Evolutionary conservation across 352 stramenopile genomes (phyloP).

Genomic region (Phytopythium kandeliae): DNA sequence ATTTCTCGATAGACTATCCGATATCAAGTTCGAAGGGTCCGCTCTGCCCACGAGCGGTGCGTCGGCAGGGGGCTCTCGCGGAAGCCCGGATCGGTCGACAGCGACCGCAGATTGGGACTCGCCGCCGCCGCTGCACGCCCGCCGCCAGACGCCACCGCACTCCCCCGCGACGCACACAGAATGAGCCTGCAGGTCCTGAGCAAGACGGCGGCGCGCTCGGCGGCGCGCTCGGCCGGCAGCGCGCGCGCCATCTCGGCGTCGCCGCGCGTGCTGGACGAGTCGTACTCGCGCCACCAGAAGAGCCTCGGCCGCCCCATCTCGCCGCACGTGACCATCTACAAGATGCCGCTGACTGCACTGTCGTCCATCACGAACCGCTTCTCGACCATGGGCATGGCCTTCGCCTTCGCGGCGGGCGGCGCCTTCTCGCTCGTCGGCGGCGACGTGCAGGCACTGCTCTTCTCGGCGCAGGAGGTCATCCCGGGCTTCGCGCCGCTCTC

Average conservation of each 20-base stretch:
- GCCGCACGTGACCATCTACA: slow-evolving; percentile 96
- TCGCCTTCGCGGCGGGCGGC: slow-evolving; percentile 72
- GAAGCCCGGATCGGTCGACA: no score
- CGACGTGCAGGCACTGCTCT: slow-evolving; percentile 76
- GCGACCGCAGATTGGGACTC: no score
- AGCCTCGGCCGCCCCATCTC: slow-evolving; percentile 89
- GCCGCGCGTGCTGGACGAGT: background rate
- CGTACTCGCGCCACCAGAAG: slow-evolving; percentile 85
- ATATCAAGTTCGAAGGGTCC: no score
- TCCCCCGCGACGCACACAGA: no score
- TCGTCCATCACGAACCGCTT: slow-evolving; percentile 94
- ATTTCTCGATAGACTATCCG: no score
- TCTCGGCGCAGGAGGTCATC: slow-evolving; percentile 62
- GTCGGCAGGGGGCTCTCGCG: no score
- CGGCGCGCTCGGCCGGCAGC: background rate
- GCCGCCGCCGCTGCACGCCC: no score
- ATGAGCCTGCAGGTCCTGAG: no score
- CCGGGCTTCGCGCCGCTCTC: slow-evolving; percentile 66
- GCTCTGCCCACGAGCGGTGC: no score
- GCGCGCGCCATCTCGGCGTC: background rate
- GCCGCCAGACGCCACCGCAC: no score
- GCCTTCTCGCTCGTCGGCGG: slow-evolving; percentile 69
- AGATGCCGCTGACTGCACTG: slow-evolving; percentile 91
- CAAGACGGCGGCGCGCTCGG: no score
- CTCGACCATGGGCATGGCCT: slow-evolving; percentile 80